Base-by-base conservation (phyloP, 2,329 filamentous ascomycete species). In the Phaeosphaeriaceae sp. region DNA sequence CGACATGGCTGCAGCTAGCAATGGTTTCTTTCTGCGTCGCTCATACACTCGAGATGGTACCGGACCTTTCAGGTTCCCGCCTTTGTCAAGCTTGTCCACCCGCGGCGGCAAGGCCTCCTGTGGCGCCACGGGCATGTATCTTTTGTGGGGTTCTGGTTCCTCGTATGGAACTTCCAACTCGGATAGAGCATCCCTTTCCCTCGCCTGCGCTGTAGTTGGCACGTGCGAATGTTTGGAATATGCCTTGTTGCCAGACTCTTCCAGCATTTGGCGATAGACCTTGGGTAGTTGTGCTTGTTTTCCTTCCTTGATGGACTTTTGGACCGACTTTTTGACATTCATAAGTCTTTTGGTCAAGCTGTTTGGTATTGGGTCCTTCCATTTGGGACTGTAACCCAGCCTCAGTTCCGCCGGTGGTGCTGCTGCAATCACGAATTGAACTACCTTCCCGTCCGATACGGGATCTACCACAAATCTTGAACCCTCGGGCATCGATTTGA, bases 401-500 rank as follows among this genome's bases (percentile, higher is more conserved):
- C 15, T 15, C 15, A 40, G 3, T 6, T 13, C 11, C 36, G 2
- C 15, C 7, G 36, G 36, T 6, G 2, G 2, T 15, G 15, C 3
- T n/a, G 36, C 36, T 40, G 36, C 27, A 72, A 54, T 41, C n/a
- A 74, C 71, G 47, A 65, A 75, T n/a, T 70, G 63, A 3, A 73
- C 47, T 15, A 51, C n/a, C 7, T 54, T 53, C 1, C 71, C 70
- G 22, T 75, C 63, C 15, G 51, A 60, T 2, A 72, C 61, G 1
- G 72, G 73, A 0, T 66, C 11, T 44, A 76, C 50, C 7, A 64
- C 5, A 20, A 56, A 71, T 1, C 17, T 20, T 0, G 71, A 65
- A 11, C 61, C 64, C 40, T 62, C 33, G 0, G 72, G 73, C 73
- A 76, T 75, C 20, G 52, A 57, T 48, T 68, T 71, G 27, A 69